Evolutionary conservation across 495 filamentous ascomycete genomes (phyloP), one percentile per base, ranked within the genome.

Genomic region (Tetracladium marchalianum): DNA sequence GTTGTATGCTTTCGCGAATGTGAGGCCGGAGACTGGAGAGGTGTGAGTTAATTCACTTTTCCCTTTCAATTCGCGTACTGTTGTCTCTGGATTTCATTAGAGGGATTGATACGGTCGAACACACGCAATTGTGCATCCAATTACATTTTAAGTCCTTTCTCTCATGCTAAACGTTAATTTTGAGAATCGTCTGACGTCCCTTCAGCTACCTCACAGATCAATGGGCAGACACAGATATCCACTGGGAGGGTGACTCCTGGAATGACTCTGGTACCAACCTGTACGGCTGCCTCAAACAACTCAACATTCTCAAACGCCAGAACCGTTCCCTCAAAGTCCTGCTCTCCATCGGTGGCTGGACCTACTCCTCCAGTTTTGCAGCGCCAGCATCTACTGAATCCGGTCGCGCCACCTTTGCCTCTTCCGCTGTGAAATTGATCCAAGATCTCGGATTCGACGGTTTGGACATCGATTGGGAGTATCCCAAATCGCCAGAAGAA

Each of bases 281-380:
- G 44, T 94, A 93, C 67, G 88, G 88, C 43, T 95, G 87, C 63
- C 66, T 90, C 35, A 98, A 97, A 72, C 92, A 97, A 68, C 78
- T 98, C 16, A 87, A 82, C 66, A 71, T 98, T 19, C 78, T 90
- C 32, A 98, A 98, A 73, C 83, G 84, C 58, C 69, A 76, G 48
- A 81, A 97, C 64, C 80, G 92, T 44, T 81, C 93, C 60, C 68
- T 98, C 38, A 96, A 97, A 65, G 73, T 94, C 5, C 72, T 97
- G 9, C 78, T 99, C 11, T 93, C 86, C 39, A 92, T 99, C 52
- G 92, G 92, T 49, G 92, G 92, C 24, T 97, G 93, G 92, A 95
- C 90, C 0, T 97, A 96, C 62, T 86, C 84, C 42, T 63, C 76
- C 58, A 93, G 95, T 64, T 95, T 99, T 61, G 72, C 77, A 15